Evolutionary conservation across 2,329 filamentous ascomycete species (phyloP).

Genomic region (Tolypocladium tropicale): DNA sequence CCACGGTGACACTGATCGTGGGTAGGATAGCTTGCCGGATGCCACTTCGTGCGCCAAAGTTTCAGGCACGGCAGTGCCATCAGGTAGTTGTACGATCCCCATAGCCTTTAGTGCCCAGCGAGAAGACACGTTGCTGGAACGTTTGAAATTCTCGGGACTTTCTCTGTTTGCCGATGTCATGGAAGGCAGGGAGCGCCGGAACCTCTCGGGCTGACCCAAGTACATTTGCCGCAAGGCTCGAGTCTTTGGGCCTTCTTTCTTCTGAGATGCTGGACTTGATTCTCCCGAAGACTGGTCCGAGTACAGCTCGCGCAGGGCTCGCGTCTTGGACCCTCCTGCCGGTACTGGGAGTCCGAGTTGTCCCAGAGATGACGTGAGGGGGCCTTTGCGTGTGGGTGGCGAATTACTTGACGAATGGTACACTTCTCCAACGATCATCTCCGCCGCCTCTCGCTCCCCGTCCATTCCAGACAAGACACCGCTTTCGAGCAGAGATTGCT

Average conservation of each 20-base stretch:
- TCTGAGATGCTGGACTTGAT: slow-evolving; percentile 1
- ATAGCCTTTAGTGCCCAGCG: slow-evolving; percentile 38
- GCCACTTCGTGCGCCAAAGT: slow-evolving; percentile 34
- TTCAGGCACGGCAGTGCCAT: slow-evolving; percentile 44
- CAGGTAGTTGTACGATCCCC: slow-evolving; percentile 41
- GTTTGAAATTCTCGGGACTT: slow-evolving; percentile 14
- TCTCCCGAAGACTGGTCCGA: background rate
- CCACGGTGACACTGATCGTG: background rate
- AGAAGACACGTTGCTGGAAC: slow-evolving; percentile 28
- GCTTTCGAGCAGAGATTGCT: slow-evolving; percentile 29
- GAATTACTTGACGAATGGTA: slow-evolving; percentile 10
- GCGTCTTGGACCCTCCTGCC: slow-evolving; percentile 14
- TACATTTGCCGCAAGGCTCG: slow-evolving; percentile 24
- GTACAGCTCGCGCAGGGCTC: slow-evolving; percentile 16
- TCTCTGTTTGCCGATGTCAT: slow-evolving; percentile 16
- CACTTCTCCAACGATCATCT: slow-evolving; percentile 22
- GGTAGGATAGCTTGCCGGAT: background rate
- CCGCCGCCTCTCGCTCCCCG: slow-evolving; percentile 24
- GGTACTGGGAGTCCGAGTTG: background rate
- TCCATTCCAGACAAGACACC: slow-evolving; percentile 30
- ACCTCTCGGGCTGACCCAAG: slow-evolving; percentile 18
- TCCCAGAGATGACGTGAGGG: slow-evolving; percentile 7
- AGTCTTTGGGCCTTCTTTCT: slow-evolving; percentile 21
- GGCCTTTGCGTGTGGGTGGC: slow-evolving; percentile 8
- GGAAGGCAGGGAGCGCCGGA: slow-evolving; percentile 29